Evolutionary conservation across 2,329 filamentous ascomycete species (phyloP), one percentile per base, ranked within the genome.

Genomic region (Mycogone perniciosa): DNA sequence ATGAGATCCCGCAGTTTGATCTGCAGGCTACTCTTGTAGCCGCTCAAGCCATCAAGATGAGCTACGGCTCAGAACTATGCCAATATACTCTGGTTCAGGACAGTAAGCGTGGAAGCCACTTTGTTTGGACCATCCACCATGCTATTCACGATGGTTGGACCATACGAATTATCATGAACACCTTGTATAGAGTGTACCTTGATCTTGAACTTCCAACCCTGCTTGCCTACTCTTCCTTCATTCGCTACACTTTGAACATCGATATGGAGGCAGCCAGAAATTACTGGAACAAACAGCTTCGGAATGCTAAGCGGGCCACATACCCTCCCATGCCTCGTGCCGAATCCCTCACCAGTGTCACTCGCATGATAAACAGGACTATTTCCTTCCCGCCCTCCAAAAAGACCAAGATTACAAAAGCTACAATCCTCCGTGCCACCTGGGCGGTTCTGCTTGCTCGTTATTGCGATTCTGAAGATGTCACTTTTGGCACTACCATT

Each of bases 111-210:
- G 41, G 42, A 5, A 34, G 37, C 1, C 57, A 42, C 6, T 56
- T 65, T 10, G 50, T 63, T 3, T 63, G 57, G 52, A 58, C 56
- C 0, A 52, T 60, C 0, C 62, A 65, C 11, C 63, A 66, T 38
- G 56, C 62, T 1, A 33, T 64, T 1, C 65, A 64, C 31, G 64
- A 66, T 42, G 62, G 63, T 6, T 63, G 60, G 57, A 58, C 61
- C 3, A 40, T 61, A 13, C 33, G 33, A n/a, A 44, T 59, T 2
- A 51, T 62, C 5, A 34, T 59, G 30, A 46, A 60, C 7, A 44
- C 40, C 1, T 45, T 62, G 3, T 30, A 51, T 2, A 10, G 42
- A 6, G 44, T 39, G 1, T 59, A 57, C 30, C 8, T 31, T 1
- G 51, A 49, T 2, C 20, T 39, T 2, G 10, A 20, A 8, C n/a